phyloP scores from a whole-genome alignment of 176 grass and related monocot species.

The Oryza officinalis region DNA sequence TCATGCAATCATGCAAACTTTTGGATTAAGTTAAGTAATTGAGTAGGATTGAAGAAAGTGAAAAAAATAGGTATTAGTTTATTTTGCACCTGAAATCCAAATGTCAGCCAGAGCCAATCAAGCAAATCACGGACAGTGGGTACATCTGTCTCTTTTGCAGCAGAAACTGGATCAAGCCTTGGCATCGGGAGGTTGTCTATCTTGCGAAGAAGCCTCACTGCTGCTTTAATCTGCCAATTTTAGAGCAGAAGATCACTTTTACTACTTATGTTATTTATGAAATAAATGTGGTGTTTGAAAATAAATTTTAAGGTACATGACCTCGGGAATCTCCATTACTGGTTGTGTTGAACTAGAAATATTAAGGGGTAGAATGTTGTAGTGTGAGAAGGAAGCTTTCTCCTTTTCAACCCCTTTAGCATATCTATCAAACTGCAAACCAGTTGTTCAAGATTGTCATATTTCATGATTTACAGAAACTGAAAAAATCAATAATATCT shows the following conservation, averaged over 20 bases:
- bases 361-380: conserved; percentile 97
- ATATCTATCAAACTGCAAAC: conserved; percentile 53
- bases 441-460: conserved; percentile 2
- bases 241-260: neutral
- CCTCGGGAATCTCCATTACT: conserved; percentile 93
- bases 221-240: conserved; percentile 77
- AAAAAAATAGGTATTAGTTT: conserved; percentile 21
- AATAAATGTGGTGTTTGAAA: conserved; percentile 6
- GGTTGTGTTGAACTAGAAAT: conserved; percentile 51
- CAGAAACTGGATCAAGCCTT: conserved; percentile 25
- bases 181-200: conserved; percentile 46
- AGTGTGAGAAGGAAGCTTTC: conserved; percentile 69
- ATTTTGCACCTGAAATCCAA: conserved; percentile 89
- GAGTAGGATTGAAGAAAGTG: neutral
- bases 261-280: neutral
- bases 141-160: conserved; percentile 6
- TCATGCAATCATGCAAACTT: neutral
- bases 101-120: conserved; percentile 82
- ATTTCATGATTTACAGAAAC: conserved; percentile 12
- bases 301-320: conserved; percentile 34
- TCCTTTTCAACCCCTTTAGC: conserved; percentile 67
- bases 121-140: conserved; percentile 62
- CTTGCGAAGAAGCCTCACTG: conserved; percentile 51
- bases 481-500: neutral
- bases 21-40: conserved; percentile 13